A percentile compares a stretch with the other conserved stretches of the same genome.
These are phyloP conservation scores for Ganoderma lingzhi DNA, from an alignment of 1,284 basidiomycete species.

Conservation along the genomic window DNA sequence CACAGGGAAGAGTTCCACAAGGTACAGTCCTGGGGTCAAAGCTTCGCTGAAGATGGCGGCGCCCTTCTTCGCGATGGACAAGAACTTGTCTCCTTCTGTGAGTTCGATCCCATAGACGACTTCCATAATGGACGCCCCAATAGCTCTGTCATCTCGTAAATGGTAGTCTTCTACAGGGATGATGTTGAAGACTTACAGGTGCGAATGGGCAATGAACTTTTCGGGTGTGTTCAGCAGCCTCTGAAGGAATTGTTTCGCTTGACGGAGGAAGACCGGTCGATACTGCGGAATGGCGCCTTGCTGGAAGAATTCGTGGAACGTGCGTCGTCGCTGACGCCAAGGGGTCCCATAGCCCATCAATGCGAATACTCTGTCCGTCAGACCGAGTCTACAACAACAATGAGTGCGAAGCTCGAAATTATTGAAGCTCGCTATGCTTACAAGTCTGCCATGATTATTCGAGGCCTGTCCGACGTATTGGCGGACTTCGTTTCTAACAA, in stretches of 20 bases:
- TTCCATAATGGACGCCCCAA: neutral
- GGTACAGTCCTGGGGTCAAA: neutral
- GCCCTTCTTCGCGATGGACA: neutral
- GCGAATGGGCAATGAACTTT: neutral
- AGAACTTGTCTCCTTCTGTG: neutral
- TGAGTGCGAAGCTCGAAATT: neutral
- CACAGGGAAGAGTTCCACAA: neutral
- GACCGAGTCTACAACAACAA: neutral
- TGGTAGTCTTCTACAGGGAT: neutral
- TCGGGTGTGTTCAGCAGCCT: neutral
- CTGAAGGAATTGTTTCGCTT: neutral
- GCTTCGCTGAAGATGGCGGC: neutral
- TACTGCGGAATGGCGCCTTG: neutral
- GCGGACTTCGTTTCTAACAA: neutral
- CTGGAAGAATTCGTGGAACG: conserved; percentile 5
- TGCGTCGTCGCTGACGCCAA: neutral
- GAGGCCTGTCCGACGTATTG: neutral
- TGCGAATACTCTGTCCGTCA: neutral
- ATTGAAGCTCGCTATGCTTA: neutral
- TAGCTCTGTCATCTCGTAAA: neutral
- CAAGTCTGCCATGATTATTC: conserved; percentile 2
- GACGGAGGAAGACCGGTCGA: neutral
- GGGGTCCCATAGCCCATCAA: neutral
- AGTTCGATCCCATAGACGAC: conserved; percentile 1
- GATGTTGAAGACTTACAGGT: neutral